Conservation (phyloP, 129 eudicot genomes). For the Pittosporum tobira region DNA sequence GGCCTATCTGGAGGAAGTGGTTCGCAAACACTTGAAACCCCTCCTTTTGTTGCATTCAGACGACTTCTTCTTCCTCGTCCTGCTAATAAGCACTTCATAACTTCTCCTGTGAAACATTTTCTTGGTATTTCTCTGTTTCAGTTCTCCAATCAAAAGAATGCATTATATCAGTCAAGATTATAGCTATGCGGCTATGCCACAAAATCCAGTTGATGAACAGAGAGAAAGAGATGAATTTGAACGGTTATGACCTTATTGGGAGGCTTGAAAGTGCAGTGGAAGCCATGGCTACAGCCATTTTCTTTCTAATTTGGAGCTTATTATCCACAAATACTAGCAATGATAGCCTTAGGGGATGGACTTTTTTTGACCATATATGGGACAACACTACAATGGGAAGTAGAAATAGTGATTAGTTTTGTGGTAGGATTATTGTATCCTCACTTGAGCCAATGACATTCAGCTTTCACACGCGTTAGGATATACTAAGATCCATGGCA, state of each 20-base stretch:
- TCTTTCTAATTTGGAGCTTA: background rate
- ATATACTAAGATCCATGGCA: too few relatives aligned
- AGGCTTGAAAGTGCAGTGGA: constrained; percentile 46
- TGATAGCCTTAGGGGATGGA: too few relatives aligned
- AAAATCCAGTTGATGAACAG: background rate
- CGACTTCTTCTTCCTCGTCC: constrained; percentile 16
- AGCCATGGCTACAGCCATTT: constrained; percentile 65
- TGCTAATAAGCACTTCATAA: constrained; percentile 11
- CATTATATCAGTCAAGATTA: too few relatives aligned
- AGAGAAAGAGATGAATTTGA: background rate
- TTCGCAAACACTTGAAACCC: constrained; percentile 70
- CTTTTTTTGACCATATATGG: too few relatives aligned
- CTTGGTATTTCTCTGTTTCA: constrained; percentile 28
- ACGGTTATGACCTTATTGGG: constrained; percentile 31
- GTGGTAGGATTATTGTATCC: background rate
- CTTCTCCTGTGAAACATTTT: constrained; percentile 18
- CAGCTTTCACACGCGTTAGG: background rate
- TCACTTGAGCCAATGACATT: constrained; percentile 1
- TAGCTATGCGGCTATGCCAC: background rate
- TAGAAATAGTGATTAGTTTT: background rate
- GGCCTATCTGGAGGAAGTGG: constrained; percentile 98
- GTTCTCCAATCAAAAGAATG: constrained; percentile 10
- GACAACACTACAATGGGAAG: too few relatives aligned
- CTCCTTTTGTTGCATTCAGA: constrained; percentile 54
- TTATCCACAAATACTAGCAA: constrained; percentile 2